Base-by-base conservation (phyloP, 2,329 filamentous ascomycete genomes). In the Ophiostoma ulmi region DNA sequence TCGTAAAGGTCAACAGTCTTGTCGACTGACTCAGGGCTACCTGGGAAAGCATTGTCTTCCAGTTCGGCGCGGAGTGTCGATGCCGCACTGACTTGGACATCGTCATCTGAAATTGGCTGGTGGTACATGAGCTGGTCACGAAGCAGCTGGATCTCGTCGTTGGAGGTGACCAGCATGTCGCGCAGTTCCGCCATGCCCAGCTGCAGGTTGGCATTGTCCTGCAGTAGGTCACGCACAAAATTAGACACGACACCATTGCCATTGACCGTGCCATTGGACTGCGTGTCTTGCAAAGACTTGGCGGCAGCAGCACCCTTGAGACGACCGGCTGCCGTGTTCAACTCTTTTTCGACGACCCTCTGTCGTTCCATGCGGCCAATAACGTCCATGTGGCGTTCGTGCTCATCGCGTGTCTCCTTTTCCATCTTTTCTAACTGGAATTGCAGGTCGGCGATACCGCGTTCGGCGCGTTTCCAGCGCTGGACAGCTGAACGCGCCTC, bases 131-230 rank as follows among this genome's bases (percentile, higher is more conserved):
- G 83, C 78, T 97, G 92, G 73, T 97, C 92, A 36, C 94, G 86
- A 26, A 99, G 81, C 63, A 86, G 87, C 78, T 97, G 93, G 3
- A 98, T 95, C 80, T 99, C 94, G 76, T 97, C 92, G 76, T 98
- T 97, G 3, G 94, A 97, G 77, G 88, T 93, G 76, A 93, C 86
- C 31, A 99, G 84, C 88, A 99, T 90, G 78, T 97, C 94, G 22
- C 94, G 87, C 67, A 99, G 82, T 81, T 99, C 95, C 69, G 94
- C 88, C 72, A 98, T 96, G 20, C 93, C 93, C 73, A 95, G 86
- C 78, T 99, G 95, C 64, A 99, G 82, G 75, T 93, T 97, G 11
- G 94, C 93, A 77, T 99, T 99, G 79, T 99, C 95, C 76, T 97
- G 90, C 22, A 99, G 83, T 70, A 99, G 91, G 78, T 98, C 95